phyloP scores from a whole-genome alignment of 495 filamentous ascomycete species.

The Amphirosellinia nigrospora region DNA sequence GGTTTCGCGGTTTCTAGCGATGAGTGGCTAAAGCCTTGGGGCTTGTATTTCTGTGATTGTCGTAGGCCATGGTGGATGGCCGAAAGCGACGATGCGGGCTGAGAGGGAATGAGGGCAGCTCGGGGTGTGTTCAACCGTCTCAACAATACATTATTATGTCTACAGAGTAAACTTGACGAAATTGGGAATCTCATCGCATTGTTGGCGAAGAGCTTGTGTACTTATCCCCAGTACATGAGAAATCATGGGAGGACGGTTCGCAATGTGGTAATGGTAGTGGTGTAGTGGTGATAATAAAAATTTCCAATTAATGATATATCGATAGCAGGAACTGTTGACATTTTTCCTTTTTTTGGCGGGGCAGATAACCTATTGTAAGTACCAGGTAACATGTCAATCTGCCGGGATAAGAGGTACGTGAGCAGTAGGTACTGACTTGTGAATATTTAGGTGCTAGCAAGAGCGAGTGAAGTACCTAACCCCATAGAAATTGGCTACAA shows the following conservation, averaged over 20 bases:
- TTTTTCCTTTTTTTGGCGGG: slow-evolving; percentile 2
- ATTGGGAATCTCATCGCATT: slow-evolving; percentile 39
- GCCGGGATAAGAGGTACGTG: too few relatives aligned
- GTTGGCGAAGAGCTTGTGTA: neutral
- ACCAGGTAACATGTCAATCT: too few relatives aligned
- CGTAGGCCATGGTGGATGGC: slow-evolving; percentile 42
- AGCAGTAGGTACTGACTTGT: too few relatives aligned
- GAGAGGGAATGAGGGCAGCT: slow-evolving; percentile 21
- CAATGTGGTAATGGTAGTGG: neutral
- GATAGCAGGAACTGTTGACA: neutral
- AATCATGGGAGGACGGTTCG: neutral
- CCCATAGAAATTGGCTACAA: too few relatives aligned
- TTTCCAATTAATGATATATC: neutral
- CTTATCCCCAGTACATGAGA: neutral
- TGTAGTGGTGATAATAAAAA: neutral
- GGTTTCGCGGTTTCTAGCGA: slow-evolving; percentile 25
- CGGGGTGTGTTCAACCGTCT: slow-evolving; percentile 18
- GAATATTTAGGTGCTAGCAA: neutral
- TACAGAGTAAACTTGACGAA: slow-evolving; percentile 34
- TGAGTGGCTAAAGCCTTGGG: slow-evolving; percentile 31
- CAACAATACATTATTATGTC: slow-evolving; percentile 29
- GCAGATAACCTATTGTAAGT: neutral
- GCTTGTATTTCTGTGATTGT: slow-evolving; percentile 34
- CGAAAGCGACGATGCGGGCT: slow-evolving; percentile 37
- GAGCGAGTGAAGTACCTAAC: neutral